Evolutionary conservation across 495 filamentous ascomycete genomes (phyloP).

Genomic region (Halenospora varia): DNA sequence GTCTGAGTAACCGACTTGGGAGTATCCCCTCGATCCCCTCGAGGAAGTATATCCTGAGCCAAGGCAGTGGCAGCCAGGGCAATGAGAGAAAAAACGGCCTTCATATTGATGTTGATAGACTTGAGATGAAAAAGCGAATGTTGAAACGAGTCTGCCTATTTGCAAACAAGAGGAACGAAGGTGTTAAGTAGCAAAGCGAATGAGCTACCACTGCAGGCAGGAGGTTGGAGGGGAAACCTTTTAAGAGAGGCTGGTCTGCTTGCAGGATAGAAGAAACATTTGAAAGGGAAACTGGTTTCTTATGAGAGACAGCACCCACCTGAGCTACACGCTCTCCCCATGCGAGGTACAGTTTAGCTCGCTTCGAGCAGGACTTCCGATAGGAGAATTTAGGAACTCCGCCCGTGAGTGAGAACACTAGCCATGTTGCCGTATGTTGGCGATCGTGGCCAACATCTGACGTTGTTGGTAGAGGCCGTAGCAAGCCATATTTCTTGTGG

Average conservation of each 20-base stretch:
- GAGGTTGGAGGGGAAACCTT: conserved; percentile 14
- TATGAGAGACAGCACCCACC: conserved; percentile 9
- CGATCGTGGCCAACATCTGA: neutral
- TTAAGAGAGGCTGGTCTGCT: conserved; percentile 22
- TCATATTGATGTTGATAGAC: conserved; percentile 24
- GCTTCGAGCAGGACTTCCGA: neutral
- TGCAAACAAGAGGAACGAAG: conserved; percentile 23
- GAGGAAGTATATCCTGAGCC: conserved; percentile 12
- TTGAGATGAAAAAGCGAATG: neutral
- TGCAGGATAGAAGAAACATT: conserved; percentile 12
- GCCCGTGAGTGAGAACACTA: neutral
- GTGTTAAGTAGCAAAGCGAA: conserved; percentile 31
- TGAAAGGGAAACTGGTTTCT: conserved; percentile 14
- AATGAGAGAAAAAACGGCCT: conserved; percentile 23
- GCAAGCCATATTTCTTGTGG: neutral
- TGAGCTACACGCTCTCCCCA: neutral
- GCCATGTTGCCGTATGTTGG: neutral
- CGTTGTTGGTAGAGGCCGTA: neutral
- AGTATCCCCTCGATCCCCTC: neutral
- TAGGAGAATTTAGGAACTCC: neutral
- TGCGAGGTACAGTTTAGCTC: conserved; percentile 1
- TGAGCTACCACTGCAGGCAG: conserved; percentile 24
- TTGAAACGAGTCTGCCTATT: too few relatives aligned
- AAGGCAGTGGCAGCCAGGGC: conserved; percentile 23
- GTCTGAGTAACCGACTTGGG: neutral